These are phyloP conservation scores for Fusarium chlamydosporum DNA, from an alignment of 2,329 filamentous ascomycete species.

Conservation along the genomic window DNA sequence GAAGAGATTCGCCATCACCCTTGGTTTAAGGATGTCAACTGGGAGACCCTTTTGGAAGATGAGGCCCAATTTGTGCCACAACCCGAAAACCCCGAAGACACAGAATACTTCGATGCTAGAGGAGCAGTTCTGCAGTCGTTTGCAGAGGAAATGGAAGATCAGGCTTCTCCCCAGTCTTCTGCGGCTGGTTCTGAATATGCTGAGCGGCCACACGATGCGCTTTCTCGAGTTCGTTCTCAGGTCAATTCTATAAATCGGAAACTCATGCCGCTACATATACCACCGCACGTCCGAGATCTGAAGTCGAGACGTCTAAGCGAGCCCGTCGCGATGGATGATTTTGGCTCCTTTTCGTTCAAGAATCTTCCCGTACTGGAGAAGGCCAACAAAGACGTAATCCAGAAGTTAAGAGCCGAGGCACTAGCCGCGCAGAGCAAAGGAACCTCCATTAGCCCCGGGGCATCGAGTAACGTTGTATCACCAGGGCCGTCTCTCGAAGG, in stretches of 20 bases:
- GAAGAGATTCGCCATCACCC: conserved; percentile 90
- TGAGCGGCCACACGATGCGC: conserved; percentile 92
- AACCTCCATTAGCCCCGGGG: conserved; percentile 61
- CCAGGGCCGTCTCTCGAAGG: conserved; percentile 82
- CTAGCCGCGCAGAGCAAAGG: conserved; percentile 76
- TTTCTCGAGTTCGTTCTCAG: conserved; percentile 89
- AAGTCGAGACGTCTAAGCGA: conserved; percentile 92
- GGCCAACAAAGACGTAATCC: conserved; percentile 98
- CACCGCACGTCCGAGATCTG: conserved; percentile 92
- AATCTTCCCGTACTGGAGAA: conserved; percentile 97
- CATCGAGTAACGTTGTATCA: conserved; percentile 63
- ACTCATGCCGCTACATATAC: conserved; percentile 95
- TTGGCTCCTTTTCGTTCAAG: conserved; percentile 97
- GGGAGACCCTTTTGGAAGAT: conserved; percentile 92
- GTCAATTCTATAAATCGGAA: conserved; percentile 89
- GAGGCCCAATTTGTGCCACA: conserved; percentile 96
- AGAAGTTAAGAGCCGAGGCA: conserved; percentile 93
- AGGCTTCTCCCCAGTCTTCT: conserved; percentile 78
- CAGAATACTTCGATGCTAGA: conserved; percentile 95
- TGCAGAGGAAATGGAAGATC: conserved; percentile 93
- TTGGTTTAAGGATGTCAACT: conserved; percentile 90
- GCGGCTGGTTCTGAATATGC: conserved; percentile 81
- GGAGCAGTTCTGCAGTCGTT: conserved; percentile 94
- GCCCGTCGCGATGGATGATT: conserved; percentile 89
- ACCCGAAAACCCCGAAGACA: conserved; percentile 94